A percentile compares a stretch with the other conserved stretches of the same genome.
These are phyloP conservation scores for Xylariaceae sp. DNA, from an alignment of 2,329 filamentous ascomycete species.

Conservation along the genomic window DNA sequence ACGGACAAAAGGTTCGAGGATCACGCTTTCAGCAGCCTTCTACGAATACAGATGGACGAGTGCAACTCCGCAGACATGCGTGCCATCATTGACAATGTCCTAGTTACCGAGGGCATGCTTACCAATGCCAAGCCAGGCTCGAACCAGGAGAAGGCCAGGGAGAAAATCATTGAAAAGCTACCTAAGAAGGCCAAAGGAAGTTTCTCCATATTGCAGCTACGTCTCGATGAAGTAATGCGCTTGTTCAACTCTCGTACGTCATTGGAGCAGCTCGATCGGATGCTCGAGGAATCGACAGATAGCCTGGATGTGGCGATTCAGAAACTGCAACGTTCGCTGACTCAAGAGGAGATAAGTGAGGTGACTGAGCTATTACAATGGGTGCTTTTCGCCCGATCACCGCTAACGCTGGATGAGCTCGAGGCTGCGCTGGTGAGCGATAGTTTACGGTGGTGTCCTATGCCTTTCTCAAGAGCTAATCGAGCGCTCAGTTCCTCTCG, in stretches of 20 bases:
- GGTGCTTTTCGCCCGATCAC: constrained; percentile 17
- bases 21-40: neutral
- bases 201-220: constrained; percentile 18
- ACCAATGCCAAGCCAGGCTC: constrained; percentile 17
- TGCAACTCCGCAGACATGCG: constrained; percentile 22
- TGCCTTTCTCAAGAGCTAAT: too few relatives aligned
- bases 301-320: constrained; percentile 24
- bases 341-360: constrained; percentile 19
- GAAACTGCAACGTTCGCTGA: constrained; percentile 21
- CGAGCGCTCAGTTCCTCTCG: constrained; percentile 17
- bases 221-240: constrained; percentile 17
- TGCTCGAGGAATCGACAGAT: constrained; percentile 19
- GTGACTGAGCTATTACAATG: constrained; percentile 28
- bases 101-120: constrained; percentile 16
- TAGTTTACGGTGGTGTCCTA: too few relatives aligned
- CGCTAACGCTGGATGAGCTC: constrained; percentile 17
- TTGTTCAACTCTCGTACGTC: constrained; percentile 18
- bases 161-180: constrained; percentile 19
- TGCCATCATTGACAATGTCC: constrained; percentile 16
- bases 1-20: constrained; percentile 10
- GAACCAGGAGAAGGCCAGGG: constrained; percentile 15
- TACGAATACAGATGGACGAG: constrained; percentile 17
- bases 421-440: constrained; percentile 25
- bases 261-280: constrained; percentile 14
- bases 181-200: constrained; percentile 18